Percentiles rank a stretch among this genome's conserved stretches.
These are phyloP conservation scores for Scleromitrula shiraiana DNA, from an alignment of 2,329 filamentous ascomycete genomes.

Conservation along the genomic window DNA sequence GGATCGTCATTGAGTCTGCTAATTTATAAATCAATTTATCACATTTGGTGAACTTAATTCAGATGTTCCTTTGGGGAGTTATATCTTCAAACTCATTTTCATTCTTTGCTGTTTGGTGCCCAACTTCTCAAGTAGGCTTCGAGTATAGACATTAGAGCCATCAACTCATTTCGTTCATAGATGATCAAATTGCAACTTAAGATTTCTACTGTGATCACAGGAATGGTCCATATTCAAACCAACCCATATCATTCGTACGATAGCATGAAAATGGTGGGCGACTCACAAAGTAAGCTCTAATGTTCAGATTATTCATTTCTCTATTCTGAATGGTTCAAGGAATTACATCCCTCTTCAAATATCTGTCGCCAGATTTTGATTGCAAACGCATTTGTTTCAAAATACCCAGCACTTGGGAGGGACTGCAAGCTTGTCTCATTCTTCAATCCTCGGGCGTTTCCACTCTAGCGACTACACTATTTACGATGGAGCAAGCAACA, in stretches of 20 bases:
- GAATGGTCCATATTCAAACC: slow-evolving; percentile 50
- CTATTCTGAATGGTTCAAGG: slow-evolving; percentile 31
- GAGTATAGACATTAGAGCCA: no score
- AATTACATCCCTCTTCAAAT: slow-evolving; percentile 40
- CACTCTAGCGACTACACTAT: slow-evolving; percentile 53
- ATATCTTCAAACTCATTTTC: no score
- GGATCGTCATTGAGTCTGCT: no score
- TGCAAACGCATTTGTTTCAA: slow-evolving; percentile 50
- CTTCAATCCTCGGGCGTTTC: slow-evolving; percentile 46
- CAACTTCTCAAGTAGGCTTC: no score
- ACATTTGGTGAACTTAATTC: no score
- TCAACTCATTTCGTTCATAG: slow-evolving; percentile 29
- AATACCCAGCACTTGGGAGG: slow-evolving; percentile 56
- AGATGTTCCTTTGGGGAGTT: no score
- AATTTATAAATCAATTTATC: no score
- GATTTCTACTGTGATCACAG: slow-evolving; percentile 42
- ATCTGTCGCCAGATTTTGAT: slow-evolving; percentile 38
- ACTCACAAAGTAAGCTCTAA: slow-evolving; percentile 43
- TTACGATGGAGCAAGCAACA: slow-evolving; percentile 51
- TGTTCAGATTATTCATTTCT: no score
- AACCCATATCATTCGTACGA: slow-evolving; percentile 50
- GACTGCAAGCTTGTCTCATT: slow-evolving; percentile 48
- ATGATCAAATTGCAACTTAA: slow-evolving; percentile 47
- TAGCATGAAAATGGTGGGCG: slow-evolving; percentile 39
- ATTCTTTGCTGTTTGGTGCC: no score